These are phyloP conservation scores for Backusella psychrophila DNA, from an alignment of 192 early-diverging fungal genomes.

Conservation along the genomic window DNA sequence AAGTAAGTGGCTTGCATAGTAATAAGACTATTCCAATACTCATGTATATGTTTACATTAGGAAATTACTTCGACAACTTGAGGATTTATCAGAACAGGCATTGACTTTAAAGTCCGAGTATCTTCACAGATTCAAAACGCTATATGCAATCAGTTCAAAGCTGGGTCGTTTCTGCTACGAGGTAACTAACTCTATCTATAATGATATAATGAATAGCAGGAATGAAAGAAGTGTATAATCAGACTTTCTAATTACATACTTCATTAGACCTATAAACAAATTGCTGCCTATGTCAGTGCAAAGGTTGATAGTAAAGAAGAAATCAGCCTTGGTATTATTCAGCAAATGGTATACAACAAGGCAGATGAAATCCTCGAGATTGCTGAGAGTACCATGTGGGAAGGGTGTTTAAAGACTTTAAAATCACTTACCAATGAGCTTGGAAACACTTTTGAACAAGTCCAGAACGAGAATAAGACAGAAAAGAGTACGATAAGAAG, in stretches of 20 bases:
- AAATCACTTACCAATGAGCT: constrained; percentile 46
- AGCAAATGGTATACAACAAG: constrained; percentile 53
- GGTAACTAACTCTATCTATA: constrained; percentile 9
- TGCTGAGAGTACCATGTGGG: constrained; percentile 58
- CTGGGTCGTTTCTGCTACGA: constrained; percentile 45
- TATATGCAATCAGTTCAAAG: constrained; percentile 45
- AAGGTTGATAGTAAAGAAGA: constrained; percentile 43
- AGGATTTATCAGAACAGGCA: constrained; percentile 52
- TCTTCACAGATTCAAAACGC: constrained; percentile 43
- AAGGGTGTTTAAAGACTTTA: constrained; percentile 51
- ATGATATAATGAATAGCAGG: too few species aligned
- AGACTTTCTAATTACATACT: neutral
- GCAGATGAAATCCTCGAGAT: constrained; percentile 57
- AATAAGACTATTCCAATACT: neutral
- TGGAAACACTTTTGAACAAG: constrained; percentile 36
- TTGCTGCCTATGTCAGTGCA: constrained; percentile 40
- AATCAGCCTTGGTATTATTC: constrained; percentile 42
- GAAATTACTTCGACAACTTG: constrained; percentile 62
- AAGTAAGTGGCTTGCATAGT: constrained; percentile 30
- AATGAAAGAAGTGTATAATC: neutral
- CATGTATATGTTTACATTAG: constrained; percentile 21
- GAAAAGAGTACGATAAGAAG: constrained; percentile 41
- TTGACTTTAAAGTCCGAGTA: constrained; percentile 44
- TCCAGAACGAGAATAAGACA: constrained; percentile 50
- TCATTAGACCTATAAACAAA: constrained; percentile 31